Conservation (phyloP, 1,284 basidiomycete species). For the Boletus sp. region DNA sequence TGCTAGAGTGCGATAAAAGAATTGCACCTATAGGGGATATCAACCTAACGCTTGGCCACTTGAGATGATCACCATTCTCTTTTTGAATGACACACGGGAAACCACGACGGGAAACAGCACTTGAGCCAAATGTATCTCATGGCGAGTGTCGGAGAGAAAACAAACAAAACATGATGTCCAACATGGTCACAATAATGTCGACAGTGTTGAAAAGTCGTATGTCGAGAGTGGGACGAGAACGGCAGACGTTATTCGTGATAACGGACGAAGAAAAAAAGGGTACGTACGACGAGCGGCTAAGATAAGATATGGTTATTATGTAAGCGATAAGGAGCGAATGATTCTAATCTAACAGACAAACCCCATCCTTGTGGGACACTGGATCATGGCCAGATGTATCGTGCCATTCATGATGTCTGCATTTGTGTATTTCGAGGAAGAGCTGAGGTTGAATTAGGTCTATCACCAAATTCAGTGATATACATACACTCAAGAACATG, state of each 20-base stretch:
- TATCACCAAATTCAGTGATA: neutral
- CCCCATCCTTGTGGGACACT: neutral
- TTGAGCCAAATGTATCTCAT: neutral
- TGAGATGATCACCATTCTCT: neutral
- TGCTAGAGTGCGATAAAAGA: no score
- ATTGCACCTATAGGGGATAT: no score
- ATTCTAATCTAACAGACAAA: no score
- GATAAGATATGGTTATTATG: no score
- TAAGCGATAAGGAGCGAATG: no score
- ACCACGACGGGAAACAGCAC: conserved; percentile 11
- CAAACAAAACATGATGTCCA: neutral
- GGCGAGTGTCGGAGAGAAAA: neutral
- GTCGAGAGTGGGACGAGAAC: no score
- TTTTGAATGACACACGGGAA: conserved; percentile 8
- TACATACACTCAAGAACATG: conserved; percentile 28
- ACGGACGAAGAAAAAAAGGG: no score
- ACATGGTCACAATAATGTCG: neutral
- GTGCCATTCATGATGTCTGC: neutral
- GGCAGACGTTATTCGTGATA: no score
- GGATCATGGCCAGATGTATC: conserved; percentile 4
- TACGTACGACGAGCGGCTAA: no score
- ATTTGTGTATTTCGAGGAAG: neutral
- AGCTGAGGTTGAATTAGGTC: neutral
- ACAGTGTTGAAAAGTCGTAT: no score
- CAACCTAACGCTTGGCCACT: no score